phyloP scores from a whole-genome alignment of 768 basidiomycete genomes.

The Tylopilus cervinicoccineus region DNA sequence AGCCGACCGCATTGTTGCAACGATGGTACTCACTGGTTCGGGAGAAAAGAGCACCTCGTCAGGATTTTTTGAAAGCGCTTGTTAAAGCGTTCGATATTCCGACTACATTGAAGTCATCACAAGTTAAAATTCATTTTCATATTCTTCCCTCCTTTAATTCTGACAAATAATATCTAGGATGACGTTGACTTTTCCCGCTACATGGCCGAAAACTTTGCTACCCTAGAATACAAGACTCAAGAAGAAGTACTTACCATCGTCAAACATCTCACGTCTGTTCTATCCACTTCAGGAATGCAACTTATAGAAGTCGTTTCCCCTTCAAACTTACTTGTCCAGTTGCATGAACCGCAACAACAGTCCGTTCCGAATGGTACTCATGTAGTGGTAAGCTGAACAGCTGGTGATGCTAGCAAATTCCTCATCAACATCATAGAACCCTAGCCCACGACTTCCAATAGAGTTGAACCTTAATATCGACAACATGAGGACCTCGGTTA shows the following conservation, averaged over 20 bases:
- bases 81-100: conserved; percentile 80
- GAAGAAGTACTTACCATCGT: conserved; percentile 90
- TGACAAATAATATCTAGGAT: conserved; percentile 41
- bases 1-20: conserved; percentile 72
- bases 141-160: not conserved
- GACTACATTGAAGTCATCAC: conserved; percentile 49
- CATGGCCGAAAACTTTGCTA: conserved; percentile 91
- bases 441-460: not conserved
- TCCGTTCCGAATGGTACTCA: not conserved
- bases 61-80: conserved; percentile 84
- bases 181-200: conserved; percentile 87
- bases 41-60: conserved; percentile 82
- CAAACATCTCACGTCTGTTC: conserved; percentile 67
- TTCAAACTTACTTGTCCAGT: conserved; percentile 60
- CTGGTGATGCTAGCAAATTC: not conserved
- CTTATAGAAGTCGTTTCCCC: conserved; percentile 73
- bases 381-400: conserved; percentile 2
- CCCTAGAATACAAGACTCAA: conserved; percentile 91
- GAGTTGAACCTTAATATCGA: conserved; percentile 15
- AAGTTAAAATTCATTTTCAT: conserved; percentile 36
- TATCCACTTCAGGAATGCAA: conserved; percentile 80
- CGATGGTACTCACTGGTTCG: conserved; percentile 90
- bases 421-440: conserved; percentile 3
- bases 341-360: conserved; percentile 36
- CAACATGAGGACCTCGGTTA: conserved; percentile 64